Conservation (phyloP, 495 filamentous ascomycete species). For the Delitschia confertaspora region DNA sequence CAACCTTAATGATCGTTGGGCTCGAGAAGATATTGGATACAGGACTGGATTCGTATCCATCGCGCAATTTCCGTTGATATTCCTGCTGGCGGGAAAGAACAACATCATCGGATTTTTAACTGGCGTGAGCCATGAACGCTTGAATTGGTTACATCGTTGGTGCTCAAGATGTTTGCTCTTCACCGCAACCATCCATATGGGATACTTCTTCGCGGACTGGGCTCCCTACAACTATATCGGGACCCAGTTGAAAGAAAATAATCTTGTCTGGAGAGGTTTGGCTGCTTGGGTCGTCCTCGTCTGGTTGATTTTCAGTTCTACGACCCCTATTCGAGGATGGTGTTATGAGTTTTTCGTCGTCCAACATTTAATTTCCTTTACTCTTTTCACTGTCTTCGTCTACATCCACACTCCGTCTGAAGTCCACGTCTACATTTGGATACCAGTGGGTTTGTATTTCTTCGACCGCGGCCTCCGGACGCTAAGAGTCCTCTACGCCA, state of each 20-base stretch:
- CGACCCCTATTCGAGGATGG: conserved; percentile 57
- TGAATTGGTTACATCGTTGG: conserved; percentile 86
- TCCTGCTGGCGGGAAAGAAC: conserved; percentile 69
- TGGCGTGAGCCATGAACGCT: conserved; percentile 61
- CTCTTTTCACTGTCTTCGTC: conserved; percentile 58
- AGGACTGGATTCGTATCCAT: conserved; percentile 68
- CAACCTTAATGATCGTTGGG: conserved; percentile 36
- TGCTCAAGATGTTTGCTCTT: conserved; percentile 64
- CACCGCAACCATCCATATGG: conserved; percentile 65
- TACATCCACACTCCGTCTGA: conserved; percentile 54
- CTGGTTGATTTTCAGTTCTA: conserved; percentile 60
- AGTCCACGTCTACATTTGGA: conserved; percentile 55
- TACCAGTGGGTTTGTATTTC: conserved; percentile 58
- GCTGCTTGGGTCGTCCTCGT: conserved; percentile 65
- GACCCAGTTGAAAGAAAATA: conserved; percentile 52
- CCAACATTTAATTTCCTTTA: conserved; percentile 64
- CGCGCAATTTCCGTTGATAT: conserved; percentile 74
- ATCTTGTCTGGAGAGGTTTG: conserved; percentile 58
- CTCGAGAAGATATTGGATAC: conserved; percentile 65
- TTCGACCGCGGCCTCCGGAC: conserved; percentile 58
- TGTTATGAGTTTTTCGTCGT: conserved; percentile 75
- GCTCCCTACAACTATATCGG: conserved; percentile 53
- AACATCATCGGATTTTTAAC: conserved; percentile 61
- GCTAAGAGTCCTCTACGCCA: conserved; percentile 50
- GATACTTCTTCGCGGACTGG: conserved; percentile 64